Base-by-base conservation (phyloP, 2,329 filamentous ascomycete genomes). In the Didymella arachidicola region DNA sequence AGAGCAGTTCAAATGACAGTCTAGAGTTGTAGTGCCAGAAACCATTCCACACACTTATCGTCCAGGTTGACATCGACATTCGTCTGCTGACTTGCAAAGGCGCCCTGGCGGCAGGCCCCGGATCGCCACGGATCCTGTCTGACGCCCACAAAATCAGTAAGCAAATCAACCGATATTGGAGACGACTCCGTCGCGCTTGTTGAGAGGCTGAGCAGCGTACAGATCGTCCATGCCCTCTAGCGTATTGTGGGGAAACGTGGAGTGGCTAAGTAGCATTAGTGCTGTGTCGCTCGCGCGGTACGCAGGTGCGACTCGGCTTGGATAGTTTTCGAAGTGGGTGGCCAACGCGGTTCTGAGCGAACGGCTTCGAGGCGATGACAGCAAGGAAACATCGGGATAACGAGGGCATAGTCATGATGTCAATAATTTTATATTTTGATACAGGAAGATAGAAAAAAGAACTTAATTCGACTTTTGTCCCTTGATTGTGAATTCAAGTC, bases 211-310 rank as follows among this genome's bases (percentile, higher is more conserved):
- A 58, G 48, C 44, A 30, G 48, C 27, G 27, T 27, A 26, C 48
- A 43, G 32, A 42, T 30, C 27, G 27, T 38, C 42, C 49, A 29
- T 11, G 10, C 12, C 27, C 38, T 48, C 12, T 58, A 53, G 55
- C 38, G 44, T 14, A 25, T 22, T 44, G 29, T 58, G 55, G 48
- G 44, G 44, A 48, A 53, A 53, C 26, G 50, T 50, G 50, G 44
- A 47, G 49, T 53, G 39, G 44, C 39, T 39, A 38, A 29, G 22
- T 38, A 16, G 30, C 32, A 6, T 5, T 48, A 43, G 48, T 41
- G 27, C 22, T 26, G 32, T 50, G 41, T 27, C 26, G 22, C 27
- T 42, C 34, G 53, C 29, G 19, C 27, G 18, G 25, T 48, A 30
- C 16, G 43, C 47, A 18, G 42, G 34, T 52, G 34, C 22, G 19